Percentiles rank a stretch among this genome's conserved stretches.
These are phyloP conservation scores for Diaporthe destruens DNA, from an alignment of 2,329 filamentous ascomycete species.

Conservation along the genomic window DNA sequence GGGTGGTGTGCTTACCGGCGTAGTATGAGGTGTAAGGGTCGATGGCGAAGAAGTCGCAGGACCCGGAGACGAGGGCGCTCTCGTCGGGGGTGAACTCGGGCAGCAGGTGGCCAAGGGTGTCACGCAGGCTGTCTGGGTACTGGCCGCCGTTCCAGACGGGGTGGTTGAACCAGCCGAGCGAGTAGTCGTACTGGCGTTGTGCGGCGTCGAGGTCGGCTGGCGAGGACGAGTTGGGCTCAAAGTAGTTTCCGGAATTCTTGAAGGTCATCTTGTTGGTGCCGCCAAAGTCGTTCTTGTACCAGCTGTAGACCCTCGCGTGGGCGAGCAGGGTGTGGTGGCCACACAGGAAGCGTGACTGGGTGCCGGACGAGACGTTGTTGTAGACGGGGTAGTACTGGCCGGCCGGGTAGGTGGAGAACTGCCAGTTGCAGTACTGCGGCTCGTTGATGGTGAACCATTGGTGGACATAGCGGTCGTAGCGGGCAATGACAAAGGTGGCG, in stretches of 20 bases:
- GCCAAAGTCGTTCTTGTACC: constrained; percentile 34
- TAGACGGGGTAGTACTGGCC: constrained; percentile 32
- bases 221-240: constrained; percentile 25
- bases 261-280: constrained; percentile 34
- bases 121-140: constrained; percentile 26
- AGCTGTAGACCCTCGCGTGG: constrained; percentile 29
- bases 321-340: constrained; percentile 35
- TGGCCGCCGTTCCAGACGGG: constrained; percentile 33
- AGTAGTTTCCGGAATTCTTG: constrained; percentile 34
- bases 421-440: constrained; percentile 35
- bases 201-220: constrained; percentile 22
- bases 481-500: constrained; percentile 30
- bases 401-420: constrained; percentile 27
- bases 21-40: constrained; percentile 32
- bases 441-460: constrained; percentile 36
- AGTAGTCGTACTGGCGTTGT: constrained; percentile 30
- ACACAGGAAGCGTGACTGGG: constrained; percentile 32
- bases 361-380: constrained; percentile 32
- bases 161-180: constrained; percentile 33
- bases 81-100: constrained; percentile 27
- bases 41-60: constrained; percentile 36
- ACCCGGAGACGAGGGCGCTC: constrained; percentile 18
- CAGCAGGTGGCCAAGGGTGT: constrained; percentile 31
- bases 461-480: constrained; percentile 20
- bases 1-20: not conserved